Percentiles rank a stretch among this genome's conserved stretches.
Evolutionary conservation across 768 basidiomycete species (phyloP).

Genomic region (Rhizopogon rudus): DNA sequence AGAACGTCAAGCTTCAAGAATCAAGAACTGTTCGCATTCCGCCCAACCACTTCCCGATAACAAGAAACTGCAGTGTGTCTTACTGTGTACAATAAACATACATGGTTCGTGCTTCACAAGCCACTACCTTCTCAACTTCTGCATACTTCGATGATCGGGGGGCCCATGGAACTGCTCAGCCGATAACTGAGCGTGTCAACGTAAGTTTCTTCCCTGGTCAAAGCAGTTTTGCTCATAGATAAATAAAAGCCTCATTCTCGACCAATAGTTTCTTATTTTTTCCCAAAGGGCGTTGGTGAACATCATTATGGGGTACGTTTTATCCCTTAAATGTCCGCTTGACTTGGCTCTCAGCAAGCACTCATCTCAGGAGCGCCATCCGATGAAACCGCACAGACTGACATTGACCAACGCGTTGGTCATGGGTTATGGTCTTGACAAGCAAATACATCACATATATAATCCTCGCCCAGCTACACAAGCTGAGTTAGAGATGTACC

Average conservation of each 20-base stretch:
- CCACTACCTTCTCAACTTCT: constrained; percentile 64
- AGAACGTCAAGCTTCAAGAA: not conserved
- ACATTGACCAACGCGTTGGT: constrained; percentile 95
- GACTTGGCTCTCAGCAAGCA: constrained; percentile 3
- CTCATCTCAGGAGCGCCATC: constrained; percentile 79
- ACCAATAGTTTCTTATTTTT: constrained; percentile 94
- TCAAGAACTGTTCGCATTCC: too few relatives aligned
- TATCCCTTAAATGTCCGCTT: not conserved
- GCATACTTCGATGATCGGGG: constrained; percentile 78
- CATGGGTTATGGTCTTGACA: constrained; percentile 93
- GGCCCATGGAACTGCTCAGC: constrained; percentile 62
- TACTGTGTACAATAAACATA: not conserved
- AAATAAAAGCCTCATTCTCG: constrained; percentile 33
- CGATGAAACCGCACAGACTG: constrained; percentile 98
- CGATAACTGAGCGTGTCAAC: constrained; percentile 75
- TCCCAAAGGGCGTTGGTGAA: constrained; percentile 88
- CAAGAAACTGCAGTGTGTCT: not conserved
- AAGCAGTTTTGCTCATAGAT: constrained; percentile 10
- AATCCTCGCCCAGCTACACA: constrained; percentile 85
- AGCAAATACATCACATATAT: constrained; percentile 90
- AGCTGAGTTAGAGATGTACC: constrained; percentile 85
- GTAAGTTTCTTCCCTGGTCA: constrained; percentile 36
- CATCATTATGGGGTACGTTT: constrained; percentile 90
- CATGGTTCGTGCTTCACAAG: constrained; percentile 34
- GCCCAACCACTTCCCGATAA: not conserved